Conservation (phyloP, 2,329 filamentous ascomycete species). For the Triangularia verruculosa region DNA sequence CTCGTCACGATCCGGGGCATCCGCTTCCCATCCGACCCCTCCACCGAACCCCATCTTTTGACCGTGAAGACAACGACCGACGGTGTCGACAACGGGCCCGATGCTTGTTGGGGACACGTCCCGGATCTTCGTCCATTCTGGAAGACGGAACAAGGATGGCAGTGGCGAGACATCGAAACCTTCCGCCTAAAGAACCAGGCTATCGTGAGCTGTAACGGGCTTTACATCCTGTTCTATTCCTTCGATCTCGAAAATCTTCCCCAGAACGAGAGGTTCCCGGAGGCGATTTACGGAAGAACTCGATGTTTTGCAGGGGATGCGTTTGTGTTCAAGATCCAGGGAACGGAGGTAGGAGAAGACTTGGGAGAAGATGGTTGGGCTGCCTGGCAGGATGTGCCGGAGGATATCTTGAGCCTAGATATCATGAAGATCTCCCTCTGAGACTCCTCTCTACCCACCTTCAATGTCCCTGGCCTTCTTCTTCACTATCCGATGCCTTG, state of each 20-base stretch:
- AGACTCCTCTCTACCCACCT: not conserved
- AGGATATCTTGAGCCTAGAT: not conserved
- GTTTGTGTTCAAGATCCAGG: not conserved
- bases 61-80: not conserved
- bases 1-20: not conserved
- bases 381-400: not conserved
- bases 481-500: not conserved
- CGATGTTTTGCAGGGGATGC: not conserved
- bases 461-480: not conserved
- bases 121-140: not conserved
- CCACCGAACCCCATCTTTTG: not conserved
- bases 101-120: not conserved
- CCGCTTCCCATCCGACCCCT: not conserved
- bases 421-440: not conserved
- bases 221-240: not conserved
- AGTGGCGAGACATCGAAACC: not conserved
- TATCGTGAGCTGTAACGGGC: not conserved
- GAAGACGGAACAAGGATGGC: not conserved
- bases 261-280: not conserved
- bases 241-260: not conserved
- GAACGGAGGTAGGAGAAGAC: not conserved
- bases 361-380: not conserved
- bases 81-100: not conserved
- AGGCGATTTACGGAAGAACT: not conserved
- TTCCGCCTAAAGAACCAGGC: not conserved